A percentile compares a stretch with the other conserved stretches of the same genome.
Conservation (phyloP, 495 filamentous ascomycete species). For the Neurospora sublineolata region DNA sequence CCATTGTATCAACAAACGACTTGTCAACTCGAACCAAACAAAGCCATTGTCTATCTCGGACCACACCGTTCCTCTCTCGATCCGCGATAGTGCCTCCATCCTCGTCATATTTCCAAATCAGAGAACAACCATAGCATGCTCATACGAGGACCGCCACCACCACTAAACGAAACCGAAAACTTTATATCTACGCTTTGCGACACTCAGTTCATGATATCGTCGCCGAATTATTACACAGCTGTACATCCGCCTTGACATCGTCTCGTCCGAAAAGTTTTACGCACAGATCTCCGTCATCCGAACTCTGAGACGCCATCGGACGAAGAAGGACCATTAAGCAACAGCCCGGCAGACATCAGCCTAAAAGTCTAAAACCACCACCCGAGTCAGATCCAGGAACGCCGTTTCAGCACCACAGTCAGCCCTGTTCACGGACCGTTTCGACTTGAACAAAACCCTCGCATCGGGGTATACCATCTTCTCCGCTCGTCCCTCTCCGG, state of each 20-base stretch:
- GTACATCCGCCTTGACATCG: background rate
- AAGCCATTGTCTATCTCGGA: background rate
- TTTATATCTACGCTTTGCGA: background rate
- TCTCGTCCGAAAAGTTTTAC: background rate
- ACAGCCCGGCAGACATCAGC: background rate
- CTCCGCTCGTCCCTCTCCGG: conserved; percentile 49
- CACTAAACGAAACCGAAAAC: background rate
- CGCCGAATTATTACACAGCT: background rate
- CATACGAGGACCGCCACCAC: background rate
- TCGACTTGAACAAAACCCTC: background rate
- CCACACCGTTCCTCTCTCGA: background rate
- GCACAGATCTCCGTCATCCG: background rate
- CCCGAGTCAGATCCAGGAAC: background rate
- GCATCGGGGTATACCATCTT: background rate
- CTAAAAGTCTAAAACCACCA: background rate
- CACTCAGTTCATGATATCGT: background rate
- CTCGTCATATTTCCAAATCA: background rate
- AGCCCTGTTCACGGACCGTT: background rate
- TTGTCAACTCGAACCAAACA: background rate
- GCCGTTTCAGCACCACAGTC: background rate
- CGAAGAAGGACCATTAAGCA: background rate
- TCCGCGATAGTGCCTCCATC: background rate
- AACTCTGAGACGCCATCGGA: background rate
- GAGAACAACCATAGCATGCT: background rate
- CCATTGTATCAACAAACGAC: background rate